Evolutionary conservation across 768 basidiomycete genomes (phyloP).

Genomic region (Leccinum uliginosum): DNA sequence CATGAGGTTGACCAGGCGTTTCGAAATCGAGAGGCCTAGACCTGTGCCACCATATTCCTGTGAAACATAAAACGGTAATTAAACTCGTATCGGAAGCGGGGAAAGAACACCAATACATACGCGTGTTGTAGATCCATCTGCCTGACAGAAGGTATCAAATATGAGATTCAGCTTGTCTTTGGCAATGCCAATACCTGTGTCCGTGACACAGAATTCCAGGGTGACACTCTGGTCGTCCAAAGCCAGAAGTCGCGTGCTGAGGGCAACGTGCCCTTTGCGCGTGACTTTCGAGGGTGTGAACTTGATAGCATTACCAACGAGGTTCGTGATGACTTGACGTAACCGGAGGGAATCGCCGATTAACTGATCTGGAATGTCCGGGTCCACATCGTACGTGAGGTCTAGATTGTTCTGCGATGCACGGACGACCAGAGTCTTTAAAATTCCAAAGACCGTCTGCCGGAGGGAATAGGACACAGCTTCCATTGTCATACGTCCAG

Average conservation of each 20-base stretch:
- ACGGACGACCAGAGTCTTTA: slow-evolving; percentile 96
- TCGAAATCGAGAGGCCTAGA: slow-evolving; percentile 94
- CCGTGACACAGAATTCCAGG: slow-evolving; percentile 94
- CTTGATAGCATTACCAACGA: slow-evolving; percentile 96
- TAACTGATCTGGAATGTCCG: slow-evolving; percentile 92
- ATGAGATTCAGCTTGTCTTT: slow-evolving; percentile 97
- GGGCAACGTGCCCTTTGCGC: slow-evolving; percentile 83
- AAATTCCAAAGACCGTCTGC: slow-evolving; percentile 94
- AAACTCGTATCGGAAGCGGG: slow-evolving; percentile 9
- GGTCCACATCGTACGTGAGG: slow-evolving; percentile 93
- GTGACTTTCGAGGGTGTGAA: slow-evolving; percentile 83
- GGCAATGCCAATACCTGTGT: slow-evolving; percentile 98
- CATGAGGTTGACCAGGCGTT: slow-evolving; percentile 95
- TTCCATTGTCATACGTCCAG: slow-evolving; percentile 99
- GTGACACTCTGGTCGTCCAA: slow-evolving; percentile 82
- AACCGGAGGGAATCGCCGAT: slow-evolving; percentile 95
- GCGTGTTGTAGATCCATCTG: slow-evolving; percentile 95
- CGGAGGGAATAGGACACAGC: slow-evolving; percentile 96
- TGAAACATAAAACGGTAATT: slow-evolving; percentile 11
- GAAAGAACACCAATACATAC: slow-evolving; percentile 39
- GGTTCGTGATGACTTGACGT: slow-evolving; percentile 92
- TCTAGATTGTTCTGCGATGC: slow-evolving; percentile 96
- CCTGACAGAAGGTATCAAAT: slow-evolving; percentile 98
- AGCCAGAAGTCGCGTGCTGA: slow-evolving; percentile 77
- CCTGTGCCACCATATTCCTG: slow-evolving; percentile 98